Percentiles rank a stretch among this genome's conserved stretches.
These are phyloP conservation scores for Amaranthus palmeri DNA, from an alignment of 148 eudicot species.

Conservation along the genomic window DNA sequence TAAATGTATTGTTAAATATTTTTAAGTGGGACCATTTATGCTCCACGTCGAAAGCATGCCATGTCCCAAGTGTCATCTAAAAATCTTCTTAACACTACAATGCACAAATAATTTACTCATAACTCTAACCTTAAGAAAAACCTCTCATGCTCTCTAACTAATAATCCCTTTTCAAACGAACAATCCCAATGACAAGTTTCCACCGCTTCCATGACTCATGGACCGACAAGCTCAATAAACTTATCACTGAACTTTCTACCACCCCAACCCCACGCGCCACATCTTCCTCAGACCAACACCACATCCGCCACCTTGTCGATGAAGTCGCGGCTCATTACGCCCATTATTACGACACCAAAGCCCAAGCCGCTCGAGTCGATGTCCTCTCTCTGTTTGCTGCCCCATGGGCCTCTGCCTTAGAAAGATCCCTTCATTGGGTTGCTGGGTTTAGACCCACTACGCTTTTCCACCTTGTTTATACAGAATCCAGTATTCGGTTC, in stretches of 20 bases:
- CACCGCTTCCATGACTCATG: conserved; percentile 52
- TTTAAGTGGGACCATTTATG: neutral
- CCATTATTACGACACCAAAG: conserved; percentile 47
- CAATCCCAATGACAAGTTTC: conserved; percentile 21
- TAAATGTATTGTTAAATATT: neutral
- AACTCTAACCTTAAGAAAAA: neutral
- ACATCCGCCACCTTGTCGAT: conserved; percentile 33
- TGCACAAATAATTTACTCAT: neutral
- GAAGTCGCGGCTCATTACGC: conserved; percentile 43
- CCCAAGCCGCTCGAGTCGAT: conserved; percentile 34
- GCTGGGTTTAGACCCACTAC: conserved; percentile 93
- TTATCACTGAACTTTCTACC: conserved; percentile 33
- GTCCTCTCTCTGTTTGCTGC: conserved; percentile 46
- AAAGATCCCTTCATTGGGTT: conserved; percentile 70
- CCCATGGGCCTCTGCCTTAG: conserved; percentile 66
- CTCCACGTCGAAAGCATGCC: conserved; percentile 32
- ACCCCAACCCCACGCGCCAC: conserved; percentile 33
- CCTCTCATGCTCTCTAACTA: neutral
- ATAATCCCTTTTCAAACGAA: neutral
- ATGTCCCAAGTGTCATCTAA: conserved; percentile 21
- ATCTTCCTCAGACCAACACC: conserved; percentile 26
- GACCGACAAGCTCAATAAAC: conserved; percentile 51
- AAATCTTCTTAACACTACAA: neutral
- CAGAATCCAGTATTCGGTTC: conserved; percentile 60
- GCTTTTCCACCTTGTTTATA: conserved; percentile 67